Conservation (phyloP, 345 rosid species). For the Brassica rapa region DNA sequence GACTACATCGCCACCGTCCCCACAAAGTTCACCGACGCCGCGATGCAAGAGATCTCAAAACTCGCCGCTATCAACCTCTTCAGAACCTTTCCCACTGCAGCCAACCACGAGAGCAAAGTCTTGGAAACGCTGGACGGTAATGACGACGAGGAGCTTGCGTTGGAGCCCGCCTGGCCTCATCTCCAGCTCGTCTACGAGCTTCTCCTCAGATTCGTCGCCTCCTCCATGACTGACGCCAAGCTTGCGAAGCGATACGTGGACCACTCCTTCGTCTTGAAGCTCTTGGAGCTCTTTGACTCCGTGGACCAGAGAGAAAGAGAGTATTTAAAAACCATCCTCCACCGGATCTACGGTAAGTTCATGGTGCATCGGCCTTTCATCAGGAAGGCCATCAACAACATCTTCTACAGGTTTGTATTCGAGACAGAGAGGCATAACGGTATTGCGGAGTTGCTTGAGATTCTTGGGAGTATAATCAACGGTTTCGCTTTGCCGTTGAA, state of each 20-base stretch:
- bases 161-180: conserved; percentile 72
- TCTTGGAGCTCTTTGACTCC: conserved; percentile 66
- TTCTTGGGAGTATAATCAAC: conserved; percentile 75
- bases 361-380: conserved; percentile 74
- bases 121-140: conserved; percentile 49
- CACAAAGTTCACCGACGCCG: conserved; percentile 53
- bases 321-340: conserved; percentile 62
- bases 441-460: conserved; percentile 76
- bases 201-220: conserved; percentile 63
- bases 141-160: conserved; percentile 60
- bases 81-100: conserved; percentile 49
- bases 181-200: conserved; percentile 69
- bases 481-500: conserved; percentile 84
- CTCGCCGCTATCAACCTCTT: conserved; percentile 57
- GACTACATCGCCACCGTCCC: conserved; percentile 60
- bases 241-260: conserved; percentile 65
- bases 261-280: conserved; percentile 61
- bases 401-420: conserved; percentile 69
- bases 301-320: conserved; percentile 74
- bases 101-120: conserved; percentile 45
- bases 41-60: conserved; percentile 61
- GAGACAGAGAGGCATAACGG: conserved; percentile 76
- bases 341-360: conserved; percentile 66
- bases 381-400: conserved; percentile 65
- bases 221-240: conserved; percentile 62